These are phyloP conservation scores for Scenedesmus sp. DNA, from an alignment of 163 green algal genomes.

Conservation along the genomic window DNA sequence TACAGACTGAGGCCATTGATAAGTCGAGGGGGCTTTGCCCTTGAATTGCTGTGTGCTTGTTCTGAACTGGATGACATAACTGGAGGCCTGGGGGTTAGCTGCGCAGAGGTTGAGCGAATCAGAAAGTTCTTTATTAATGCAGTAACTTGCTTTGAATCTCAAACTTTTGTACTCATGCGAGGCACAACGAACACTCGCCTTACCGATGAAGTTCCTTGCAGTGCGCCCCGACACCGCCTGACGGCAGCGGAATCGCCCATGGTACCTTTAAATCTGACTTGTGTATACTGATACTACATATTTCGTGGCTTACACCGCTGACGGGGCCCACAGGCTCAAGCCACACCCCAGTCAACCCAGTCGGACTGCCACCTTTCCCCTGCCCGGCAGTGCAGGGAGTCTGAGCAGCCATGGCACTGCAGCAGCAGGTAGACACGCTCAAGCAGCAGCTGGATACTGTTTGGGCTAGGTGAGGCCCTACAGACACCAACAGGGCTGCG, in stretches of 20 bases:
- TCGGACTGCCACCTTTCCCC: no score
- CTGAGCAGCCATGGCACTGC: background rate
- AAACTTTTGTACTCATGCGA: background rate
- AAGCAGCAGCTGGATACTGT: constrained; percentile 32
- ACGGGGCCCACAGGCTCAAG: background rate
- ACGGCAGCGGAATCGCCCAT: background rate
- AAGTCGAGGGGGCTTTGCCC: no score
- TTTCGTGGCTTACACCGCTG: background rate
- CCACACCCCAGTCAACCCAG: background rate
- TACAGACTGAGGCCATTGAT: no score
- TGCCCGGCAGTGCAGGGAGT: background rate
- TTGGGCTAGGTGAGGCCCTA: background rate
- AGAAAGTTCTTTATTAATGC: no score
- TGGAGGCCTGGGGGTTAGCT: background rate
- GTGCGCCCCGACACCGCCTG: background rate
- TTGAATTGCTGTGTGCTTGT: background rate
- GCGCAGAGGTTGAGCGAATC: background rate
- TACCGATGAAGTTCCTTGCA: background rate
- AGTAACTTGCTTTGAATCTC: no score
- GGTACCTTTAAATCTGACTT: background rate
- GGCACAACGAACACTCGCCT: background rate
- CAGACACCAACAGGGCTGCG: background rate
- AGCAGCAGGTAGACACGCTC: constrained; percentile 27
- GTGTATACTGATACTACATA: background rate
- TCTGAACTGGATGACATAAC: background rate